Percentiles rank a stretch among this genome's conserved stretches.
Evolutionary conservation across 441 rosid genomes (phyloP).

Genomic region (Gossypium gossypioides): DNA sequence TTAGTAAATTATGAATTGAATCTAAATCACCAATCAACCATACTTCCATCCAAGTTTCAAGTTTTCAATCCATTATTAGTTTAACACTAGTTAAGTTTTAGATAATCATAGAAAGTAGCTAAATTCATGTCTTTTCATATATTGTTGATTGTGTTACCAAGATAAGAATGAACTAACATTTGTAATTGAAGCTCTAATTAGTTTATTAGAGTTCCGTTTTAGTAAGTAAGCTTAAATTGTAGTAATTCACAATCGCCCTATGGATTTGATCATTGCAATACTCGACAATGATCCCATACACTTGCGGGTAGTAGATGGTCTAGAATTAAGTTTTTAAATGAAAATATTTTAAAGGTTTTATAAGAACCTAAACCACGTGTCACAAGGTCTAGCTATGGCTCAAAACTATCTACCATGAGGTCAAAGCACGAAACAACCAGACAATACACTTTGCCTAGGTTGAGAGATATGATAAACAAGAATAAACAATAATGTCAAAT

Average conservation of each 20-base stretch:
- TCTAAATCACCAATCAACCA: background rate
- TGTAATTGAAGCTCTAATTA: background rate
- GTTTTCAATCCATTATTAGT: background rate
- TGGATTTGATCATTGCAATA: background rate
- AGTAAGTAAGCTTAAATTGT: background rate
- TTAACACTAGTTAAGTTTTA: background rate
- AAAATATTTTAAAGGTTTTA: background rate
- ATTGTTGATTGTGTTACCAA: background rate
- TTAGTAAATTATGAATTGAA: background rate
- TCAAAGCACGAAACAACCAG: slow-evolving; percentile 1
- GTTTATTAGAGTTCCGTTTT: background rate
- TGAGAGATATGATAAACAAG: background rate
- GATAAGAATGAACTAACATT: background rate
- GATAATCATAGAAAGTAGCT: background rate
- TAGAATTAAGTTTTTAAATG: background rate
- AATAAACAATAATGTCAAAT: background rate
- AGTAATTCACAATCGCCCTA: background rate
- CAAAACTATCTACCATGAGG: background rate
- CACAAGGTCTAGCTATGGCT: background rate
- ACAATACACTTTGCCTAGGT: background rate
- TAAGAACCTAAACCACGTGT: background rate
- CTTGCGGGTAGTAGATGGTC: background rate
- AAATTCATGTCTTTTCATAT: background rate
- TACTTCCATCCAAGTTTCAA: background rate
- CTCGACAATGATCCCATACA: background rate